Evolutionary conservation across 306 rosid species (phyloP).

Genomic region (Castanospermum australe): DNA sequence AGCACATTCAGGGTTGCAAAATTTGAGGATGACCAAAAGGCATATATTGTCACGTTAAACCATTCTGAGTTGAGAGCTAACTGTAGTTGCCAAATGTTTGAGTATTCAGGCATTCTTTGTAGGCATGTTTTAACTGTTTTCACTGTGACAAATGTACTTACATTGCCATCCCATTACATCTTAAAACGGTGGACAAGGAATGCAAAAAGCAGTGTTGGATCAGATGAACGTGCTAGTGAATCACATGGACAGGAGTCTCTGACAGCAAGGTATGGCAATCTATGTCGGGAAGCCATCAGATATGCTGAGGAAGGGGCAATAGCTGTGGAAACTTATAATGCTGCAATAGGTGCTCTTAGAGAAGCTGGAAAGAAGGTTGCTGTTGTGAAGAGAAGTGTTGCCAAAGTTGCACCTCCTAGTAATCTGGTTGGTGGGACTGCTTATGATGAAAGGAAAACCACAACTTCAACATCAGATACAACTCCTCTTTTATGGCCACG

Average conservation of each 20-base stretch:
- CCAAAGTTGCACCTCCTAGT: constrained; percentile 69
- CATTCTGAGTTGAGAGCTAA: constrained; percentile 77
- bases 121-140: constrained; percentile 94
- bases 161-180: constrained; percentile 85
- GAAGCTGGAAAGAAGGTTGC: constrained; percentile 82
- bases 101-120: constrained; percentile 94
- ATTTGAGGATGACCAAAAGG: constrained; percentile 86
- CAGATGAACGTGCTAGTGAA: constrained; percentile 60
- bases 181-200: constrained; percentile 94
- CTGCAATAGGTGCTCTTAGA: constrained; percentile 69
- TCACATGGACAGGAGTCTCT: constrained; percentile 63
- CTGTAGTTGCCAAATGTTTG: constrained; percentile 96
- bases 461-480: constrained; percentile 57
- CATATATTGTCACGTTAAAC: constrained; percentile 76
- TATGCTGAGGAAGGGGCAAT: constrained; percentile 95
- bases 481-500: constrained; percentile 90
- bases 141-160: constrained; percentile 87
- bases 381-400: constrained; percentile 61
- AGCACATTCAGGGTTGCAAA: constrained; percentile 94
- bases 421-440: constrained; percentile 48
- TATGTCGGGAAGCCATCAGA: constrained; percentile 82
- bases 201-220: constrained; percentile 60
- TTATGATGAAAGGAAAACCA: constrained; percentile 58
- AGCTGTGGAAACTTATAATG: constrained; percentile 73
- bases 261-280: constrained; percentile 62